phyloP scores from a whole-genome alignment of 139 green algal genomes.

The Axilococcus clingmanii region DNA sequence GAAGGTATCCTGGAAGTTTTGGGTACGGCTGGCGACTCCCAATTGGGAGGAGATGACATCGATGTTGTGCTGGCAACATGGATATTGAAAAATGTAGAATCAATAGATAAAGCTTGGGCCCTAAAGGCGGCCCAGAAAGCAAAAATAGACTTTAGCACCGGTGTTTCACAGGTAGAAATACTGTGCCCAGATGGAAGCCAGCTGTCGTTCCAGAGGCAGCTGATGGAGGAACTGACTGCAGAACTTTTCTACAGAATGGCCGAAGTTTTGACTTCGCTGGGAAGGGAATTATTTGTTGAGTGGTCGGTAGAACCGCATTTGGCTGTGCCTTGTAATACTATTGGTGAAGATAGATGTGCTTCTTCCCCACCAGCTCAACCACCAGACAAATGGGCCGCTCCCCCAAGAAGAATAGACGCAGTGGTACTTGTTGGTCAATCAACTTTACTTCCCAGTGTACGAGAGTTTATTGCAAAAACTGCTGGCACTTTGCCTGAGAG shows the following conservation, averaged over 20 bases:
- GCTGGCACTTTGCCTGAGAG: conserved; percentile 29
- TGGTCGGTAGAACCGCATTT: conserved; percentile 13
- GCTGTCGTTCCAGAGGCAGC: neutral
- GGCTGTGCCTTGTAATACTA: neutral
- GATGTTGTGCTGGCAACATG: conserved; percentile 36
- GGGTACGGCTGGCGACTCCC: conserved; percentile 48
- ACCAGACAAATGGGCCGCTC: conserved; percentile 32
- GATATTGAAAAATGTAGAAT: conserved; percentile 11
- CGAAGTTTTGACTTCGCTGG: conserved; percentile 13
- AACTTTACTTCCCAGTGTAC: conserved; percentile 50
- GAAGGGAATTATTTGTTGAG: conserved; percentile 16
- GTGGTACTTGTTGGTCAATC: conserved; percentile 62
- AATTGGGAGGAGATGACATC: conserved; percentile 72
- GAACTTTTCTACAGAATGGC: conserved; percentile 21
- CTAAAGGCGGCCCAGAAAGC: conserved; percentile 4
- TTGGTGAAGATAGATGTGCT: neutral
- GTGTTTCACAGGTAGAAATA: neutral
- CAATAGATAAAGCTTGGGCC: conserved; percentile 2
- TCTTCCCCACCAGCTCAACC: neutral
- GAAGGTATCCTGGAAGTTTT: conserved; percentile 66
- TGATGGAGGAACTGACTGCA: conserved; percentile 7
- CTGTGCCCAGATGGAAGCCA: neutral
- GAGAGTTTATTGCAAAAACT: conserved; percentile 32
- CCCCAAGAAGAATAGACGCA: conserved; percentile 45
- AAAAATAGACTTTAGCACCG: conserved; percentile 2